Evolutionary conservation across 208 protist species (phyloP).

Genomic region (Naegleria lovaniensis): DNA sequence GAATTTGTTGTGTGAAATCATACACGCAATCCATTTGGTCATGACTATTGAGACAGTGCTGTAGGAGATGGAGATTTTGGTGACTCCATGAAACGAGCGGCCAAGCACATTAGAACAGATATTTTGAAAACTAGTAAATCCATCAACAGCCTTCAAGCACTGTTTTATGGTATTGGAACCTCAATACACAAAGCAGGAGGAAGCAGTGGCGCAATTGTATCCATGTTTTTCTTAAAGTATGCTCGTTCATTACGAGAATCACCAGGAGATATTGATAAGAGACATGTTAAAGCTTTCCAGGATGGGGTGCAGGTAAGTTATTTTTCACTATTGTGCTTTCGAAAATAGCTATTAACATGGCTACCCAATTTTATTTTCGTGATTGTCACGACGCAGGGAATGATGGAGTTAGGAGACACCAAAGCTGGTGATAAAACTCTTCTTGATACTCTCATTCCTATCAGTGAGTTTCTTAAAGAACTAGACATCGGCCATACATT

Average conservation of each 20-base stretch:
- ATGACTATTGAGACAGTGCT: neutral
- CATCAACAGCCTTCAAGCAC: neutral
- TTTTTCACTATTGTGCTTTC: no score
- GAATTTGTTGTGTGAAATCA: no score
- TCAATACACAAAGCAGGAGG: neutral
- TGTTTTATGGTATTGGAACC: neutral
- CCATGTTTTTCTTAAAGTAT: neutral
- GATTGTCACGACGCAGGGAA: neutral
- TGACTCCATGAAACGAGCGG: neutral
- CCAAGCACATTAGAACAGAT: neutral
- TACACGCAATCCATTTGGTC: no score
- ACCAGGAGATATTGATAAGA: neutral
- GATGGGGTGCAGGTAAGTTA: neutral
- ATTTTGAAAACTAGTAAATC: neutral
- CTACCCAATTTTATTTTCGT: no score
- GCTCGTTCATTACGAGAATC: neutral
- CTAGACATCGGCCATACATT: neutral
- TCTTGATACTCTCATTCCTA: slow-evolving; percentile 32
- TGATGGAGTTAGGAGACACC: neutral
- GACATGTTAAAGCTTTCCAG: neutral
- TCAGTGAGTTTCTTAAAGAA: neutral
- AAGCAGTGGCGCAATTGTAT: neutral
- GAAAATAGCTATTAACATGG: no score
- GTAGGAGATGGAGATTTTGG: neutral
- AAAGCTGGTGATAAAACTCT: slow-evolving; percentile 29